These are phyloP conservation scores for Penicillium manginii DNA, from an alignment of 495 filamentous ascomycete species.

Conservation along the genomic window DNA sequence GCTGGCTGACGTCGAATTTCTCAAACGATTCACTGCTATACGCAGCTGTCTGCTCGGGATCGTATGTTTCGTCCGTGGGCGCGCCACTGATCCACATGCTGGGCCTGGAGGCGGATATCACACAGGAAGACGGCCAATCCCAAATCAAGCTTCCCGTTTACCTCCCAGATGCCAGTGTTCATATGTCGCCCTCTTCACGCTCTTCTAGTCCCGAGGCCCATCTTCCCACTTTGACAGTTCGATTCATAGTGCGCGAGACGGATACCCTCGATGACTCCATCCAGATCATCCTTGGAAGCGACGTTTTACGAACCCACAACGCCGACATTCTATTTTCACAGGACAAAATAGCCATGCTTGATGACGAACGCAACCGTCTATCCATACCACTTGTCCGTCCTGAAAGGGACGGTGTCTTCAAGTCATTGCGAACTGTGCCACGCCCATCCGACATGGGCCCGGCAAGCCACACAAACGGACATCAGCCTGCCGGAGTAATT, in stretches of 20 bases:
- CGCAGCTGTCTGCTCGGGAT: constrained; percentile 89
- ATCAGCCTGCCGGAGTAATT: constrained; percentile 34
- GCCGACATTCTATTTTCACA: constrained; percentile 93
- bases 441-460: constrained; percentile 36
- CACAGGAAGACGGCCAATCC: constrained; percentile 62
- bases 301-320: constrained; percentile 82
- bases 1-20: constrained; percentile 87
- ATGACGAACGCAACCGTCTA: constrained; percentile 85
- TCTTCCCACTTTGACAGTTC: constrained; percentile 75
- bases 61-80: constrained; percentile 80
- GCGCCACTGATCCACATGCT: constrained; percentile 72
- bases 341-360: constrained; percentile 82
- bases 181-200: constrained; percentile 70
- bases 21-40: constrained; percentile 87
- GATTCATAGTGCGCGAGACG: constrained; percentile 71
- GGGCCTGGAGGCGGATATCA: constrained; percentile 68
- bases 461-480: constrained; percentile 22
- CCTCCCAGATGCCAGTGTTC: constrained; percentile 86
- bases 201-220: constrained; percentile 75
- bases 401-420: constrained; percentile 84
- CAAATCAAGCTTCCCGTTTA: constrained; percentile 80
- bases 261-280: constrained; percentile 59
- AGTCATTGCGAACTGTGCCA: constrained; percentile 63
- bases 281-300: constrained; percentile 84
- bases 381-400: constrained; percentile 90